A percentile compares a stretch with the other conserved stretches of the same genome.
phyloP scores from a whole-genome alignment of 768 basidiomycete species.

The Imleria badia region DNA sequence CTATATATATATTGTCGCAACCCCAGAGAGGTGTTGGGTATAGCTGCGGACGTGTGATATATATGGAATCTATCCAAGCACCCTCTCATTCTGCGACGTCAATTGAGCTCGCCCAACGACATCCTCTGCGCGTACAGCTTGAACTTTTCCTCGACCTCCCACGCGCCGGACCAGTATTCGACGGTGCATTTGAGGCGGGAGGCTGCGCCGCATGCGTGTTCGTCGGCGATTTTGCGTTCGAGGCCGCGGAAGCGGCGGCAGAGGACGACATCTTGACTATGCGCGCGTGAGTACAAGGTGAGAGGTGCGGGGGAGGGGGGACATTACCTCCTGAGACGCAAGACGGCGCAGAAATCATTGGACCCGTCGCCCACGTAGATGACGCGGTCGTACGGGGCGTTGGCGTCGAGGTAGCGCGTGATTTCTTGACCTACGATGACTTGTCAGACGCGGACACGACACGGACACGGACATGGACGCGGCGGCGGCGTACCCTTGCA shows the following conservation, averaged over 20 bases:
- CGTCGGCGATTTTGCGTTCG: slow-evolving; percentile 71
- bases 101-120: slow-evolving; percentile 3
- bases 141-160: slow-evolving; percentile 93
- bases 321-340: slow-evolving; percentile 78
- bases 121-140: slow-evolving; percentile 12
- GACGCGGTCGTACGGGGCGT: slow-evolving; percentile 67
- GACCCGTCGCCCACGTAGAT: slow-evolving; percentile 92
- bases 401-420: slow-evolving; percentile 63
- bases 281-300: neutral
- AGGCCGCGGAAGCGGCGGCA: slow-evolving; percentile 80
- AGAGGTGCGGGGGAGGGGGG: too few species aligned
- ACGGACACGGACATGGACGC: too few species aligned
- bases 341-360: slow-evolving; percentile 93
- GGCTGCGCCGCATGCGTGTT: slow-evolving; percentile 46
- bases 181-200: slow-evolving; percentile 70
- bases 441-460: too few species aligned
- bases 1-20: too few species aligned
- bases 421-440: slow-evolving; percentile 91
- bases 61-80: too few species aligned
- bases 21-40: too few species aligned
- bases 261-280: slow-evolving; percentile 78
- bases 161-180: slow-evolving; percentile 89
- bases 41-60: too few species aligned
- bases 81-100: too few species aligned
- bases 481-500: slow-evolving; percentile 71